Conservation (phyloP, 495 filamentous ascomycete genomes). For the Astrothelium macrocarpum region DNA sequence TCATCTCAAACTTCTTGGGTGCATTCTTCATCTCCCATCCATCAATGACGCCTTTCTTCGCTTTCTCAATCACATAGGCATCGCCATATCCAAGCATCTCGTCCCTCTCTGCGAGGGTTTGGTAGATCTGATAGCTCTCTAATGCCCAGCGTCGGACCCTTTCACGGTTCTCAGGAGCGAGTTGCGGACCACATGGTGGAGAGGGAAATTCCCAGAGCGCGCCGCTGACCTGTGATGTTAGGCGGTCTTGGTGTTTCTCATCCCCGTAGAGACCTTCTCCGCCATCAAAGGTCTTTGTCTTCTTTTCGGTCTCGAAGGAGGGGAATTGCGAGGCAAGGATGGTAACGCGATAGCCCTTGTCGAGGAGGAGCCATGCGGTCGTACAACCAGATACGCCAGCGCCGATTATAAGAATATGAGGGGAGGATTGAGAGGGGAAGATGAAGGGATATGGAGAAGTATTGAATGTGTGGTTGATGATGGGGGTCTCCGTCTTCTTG, state of each 20-base stretch:
- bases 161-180: conserved; percentile 34
- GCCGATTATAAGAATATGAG: conserved; percentile 37
- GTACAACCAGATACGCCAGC: conserved; percentile 39
- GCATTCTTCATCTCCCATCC: no score
- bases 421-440: conserved; percentile 12
- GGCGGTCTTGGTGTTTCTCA: conserved; percentile 25
- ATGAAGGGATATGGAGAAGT: background rate
- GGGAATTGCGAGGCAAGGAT: conserved; percentile 40
- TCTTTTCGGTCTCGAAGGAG: conserved; percentile 11
- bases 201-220: conserved; percentile 46
- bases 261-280: background rate
- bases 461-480: background rate
- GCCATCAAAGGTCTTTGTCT: no score
- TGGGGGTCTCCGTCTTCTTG: background rate
- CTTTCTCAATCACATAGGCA: no score
- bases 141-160: conserved; percentile 33
- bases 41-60: no score
- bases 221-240: conserved; percentile 44
- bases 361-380: conserved; percentile 40
- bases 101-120: conserved; percentile 31
- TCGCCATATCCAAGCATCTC: no score
- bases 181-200: conserved; percentile 40
- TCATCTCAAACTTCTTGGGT: no score
- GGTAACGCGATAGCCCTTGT: conserved; percentile 41
- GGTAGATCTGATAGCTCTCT: conserved; percentile 37